These are phyloP conservation scores for Colletotrichum simmondsii DNA, from an alignment of 2,329 filamentous ascomycete species.

Conservation along the genomic window DNA sequence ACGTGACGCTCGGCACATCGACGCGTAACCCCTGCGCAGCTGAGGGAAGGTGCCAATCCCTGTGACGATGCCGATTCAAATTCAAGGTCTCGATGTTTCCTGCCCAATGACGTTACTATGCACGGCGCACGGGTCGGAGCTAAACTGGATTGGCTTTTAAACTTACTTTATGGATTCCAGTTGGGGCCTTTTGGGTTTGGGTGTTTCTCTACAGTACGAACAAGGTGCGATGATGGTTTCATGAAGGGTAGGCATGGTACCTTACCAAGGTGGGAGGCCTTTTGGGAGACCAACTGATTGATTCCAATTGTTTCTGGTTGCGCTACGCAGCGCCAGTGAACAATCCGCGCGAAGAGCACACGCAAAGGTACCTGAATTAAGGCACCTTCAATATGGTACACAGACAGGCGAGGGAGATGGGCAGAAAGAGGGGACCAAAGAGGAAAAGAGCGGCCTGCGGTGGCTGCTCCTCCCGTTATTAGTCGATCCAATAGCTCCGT, in stretches of 20 bases:
- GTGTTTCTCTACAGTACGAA: background rate
- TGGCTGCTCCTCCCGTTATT: background rate
- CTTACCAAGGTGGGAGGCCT: too few relatives aligned
- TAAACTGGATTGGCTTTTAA: constrained; percentile 6
- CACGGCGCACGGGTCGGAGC: constrained; percentile 1
- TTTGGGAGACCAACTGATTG: too few relatives aligned
- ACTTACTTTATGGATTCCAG: background rate
- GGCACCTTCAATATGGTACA: too few relatives aligned
- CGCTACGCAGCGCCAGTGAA: background rate
- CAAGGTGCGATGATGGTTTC: background rate
- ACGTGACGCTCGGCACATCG: constrained; percentile 29
- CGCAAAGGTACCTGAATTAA: background rate
- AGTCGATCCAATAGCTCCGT: constrained; percentile 1
- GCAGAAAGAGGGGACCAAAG: background rate
- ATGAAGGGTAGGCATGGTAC: background rate
- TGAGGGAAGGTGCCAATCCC: background rate
- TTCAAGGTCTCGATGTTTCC: background rate
- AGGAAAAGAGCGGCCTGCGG: background rate
- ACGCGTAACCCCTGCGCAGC: constrained; percentile 25
- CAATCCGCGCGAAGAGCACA: background rate
- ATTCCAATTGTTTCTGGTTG: background rate
- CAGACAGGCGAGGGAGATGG: background rate
- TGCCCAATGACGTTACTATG: constrained; percentile 22
- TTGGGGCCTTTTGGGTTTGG: background rate
- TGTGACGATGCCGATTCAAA: constrained; percentile 7